phyloP scores from a whole-genome alignment of 352 stramenopile genomes.

The Globisporangium okanoganense region DNA sequence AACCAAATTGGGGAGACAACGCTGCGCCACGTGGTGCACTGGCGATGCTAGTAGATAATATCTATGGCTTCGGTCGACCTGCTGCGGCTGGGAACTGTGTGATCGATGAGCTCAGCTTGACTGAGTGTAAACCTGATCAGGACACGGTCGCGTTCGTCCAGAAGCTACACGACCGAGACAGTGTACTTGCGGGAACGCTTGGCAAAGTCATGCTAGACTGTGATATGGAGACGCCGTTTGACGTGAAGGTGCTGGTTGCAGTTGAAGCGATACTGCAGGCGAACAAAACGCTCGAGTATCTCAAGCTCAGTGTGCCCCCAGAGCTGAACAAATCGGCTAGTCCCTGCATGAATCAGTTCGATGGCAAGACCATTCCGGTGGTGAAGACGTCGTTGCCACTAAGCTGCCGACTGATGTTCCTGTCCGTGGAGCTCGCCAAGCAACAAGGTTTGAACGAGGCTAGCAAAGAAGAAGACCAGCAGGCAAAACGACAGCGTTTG shows the following conservation, averaged over 20 bases:
- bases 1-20: too few species aligned
- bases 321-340: neutral
- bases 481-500: neutral
- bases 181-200: neutral
- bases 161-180: neutral
- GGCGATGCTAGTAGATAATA: neutral
- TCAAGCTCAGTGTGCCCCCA: neutral
- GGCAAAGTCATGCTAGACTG: neutral
- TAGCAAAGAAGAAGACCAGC: neutral
- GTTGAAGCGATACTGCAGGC: neutral
- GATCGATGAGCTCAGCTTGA: neutral
- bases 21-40: neutral
- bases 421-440: neutral
- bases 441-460: neutral
- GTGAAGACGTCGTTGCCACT: constrained; percentile 1
- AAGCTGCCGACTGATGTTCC: neutral
- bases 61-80: neutral
- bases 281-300: constrained; percentile 2
- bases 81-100: neutral
- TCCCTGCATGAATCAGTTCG: neutral
- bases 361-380: neutral
- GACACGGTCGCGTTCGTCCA: neutral
- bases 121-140: neutral
- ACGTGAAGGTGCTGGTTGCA: neutral
- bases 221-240: neutral